Evolutionary conservation across 257 asterid genomes (phyloP).

Genomic region (Solanum ahanhuiri): DNA sequence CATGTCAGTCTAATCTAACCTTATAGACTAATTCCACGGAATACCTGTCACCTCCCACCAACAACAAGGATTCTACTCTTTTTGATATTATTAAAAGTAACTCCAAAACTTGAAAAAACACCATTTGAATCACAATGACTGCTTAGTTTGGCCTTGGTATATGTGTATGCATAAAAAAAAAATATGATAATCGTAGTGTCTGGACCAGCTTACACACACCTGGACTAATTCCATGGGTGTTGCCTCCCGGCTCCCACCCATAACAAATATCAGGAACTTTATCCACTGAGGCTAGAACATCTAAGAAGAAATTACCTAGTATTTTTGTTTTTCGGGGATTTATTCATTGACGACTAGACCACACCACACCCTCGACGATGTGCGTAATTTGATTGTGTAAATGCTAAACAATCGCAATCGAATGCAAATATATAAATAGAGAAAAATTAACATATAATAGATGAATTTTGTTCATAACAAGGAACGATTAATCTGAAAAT

Average conservation of each 20-base stretch:
- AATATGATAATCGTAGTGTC: neutral
- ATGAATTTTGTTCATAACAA: neutral
- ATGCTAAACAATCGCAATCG: neutral
- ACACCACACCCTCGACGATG: no score
- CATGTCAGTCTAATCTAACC: neutral
- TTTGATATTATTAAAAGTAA: neutral
- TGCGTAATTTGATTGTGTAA: neutral
- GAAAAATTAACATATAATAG: neutral
- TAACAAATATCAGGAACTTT: neutral
- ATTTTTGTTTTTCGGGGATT: no score
- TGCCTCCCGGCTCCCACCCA: neutral
- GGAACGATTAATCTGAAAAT: neutral
- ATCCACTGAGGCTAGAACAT: neutral
- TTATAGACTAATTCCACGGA: neutral
- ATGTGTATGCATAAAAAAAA: neutral
- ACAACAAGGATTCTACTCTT: neutral
- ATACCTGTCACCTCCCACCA: neutral
- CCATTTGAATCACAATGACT: neutral
- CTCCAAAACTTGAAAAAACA: neutral
- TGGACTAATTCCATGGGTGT: neutral
- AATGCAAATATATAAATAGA: neutral
- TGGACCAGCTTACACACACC: neutral
- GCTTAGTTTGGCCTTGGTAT: neutral
- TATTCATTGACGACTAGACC: no score
- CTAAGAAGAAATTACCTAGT: neutral